phyloP scores from a whole-genome alignment of 164 flowering plant species.

The Kingdonia uniflora region DNA sequence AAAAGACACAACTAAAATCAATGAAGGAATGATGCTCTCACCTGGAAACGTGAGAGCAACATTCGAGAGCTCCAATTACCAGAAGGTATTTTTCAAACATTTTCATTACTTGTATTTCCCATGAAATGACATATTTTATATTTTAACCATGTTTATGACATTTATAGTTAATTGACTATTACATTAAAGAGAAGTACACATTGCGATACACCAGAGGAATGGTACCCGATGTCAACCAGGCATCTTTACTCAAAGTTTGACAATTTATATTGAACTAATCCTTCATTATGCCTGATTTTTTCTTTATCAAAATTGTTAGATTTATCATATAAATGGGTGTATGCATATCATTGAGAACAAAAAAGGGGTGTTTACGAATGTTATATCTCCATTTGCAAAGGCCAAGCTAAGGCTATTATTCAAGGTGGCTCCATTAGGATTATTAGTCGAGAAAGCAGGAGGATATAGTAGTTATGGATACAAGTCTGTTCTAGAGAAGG shows the following conservation, averaged over 20 bases:
- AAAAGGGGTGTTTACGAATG: conserved; percentile 96
- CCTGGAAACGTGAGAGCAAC: conserved; percentile 98
- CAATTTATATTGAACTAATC: too few species aligned
- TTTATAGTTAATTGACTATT: conserved; percentile 77
- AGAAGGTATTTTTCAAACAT: conserved; percentile 57
- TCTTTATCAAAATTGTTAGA: too few species aligned
- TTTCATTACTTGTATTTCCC: background rate
- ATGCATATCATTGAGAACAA: conserved; percentile 90
- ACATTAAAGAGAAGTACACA: too few species aligned
- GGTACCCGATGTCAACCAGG: conserved; percentile 99
- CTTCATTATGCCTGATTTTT: too few species aligned
- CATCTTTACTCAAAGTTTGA: too few species aligned
- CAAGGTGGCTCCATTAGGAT: conserved; percentile 92
- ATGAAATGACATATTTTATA: too few species aligned
- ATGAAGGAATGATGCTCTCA: conserved; percentile 90
- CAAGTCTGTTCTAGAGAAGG: conserved; percentile 74
- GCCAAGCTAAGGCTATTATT: conserved; percentile 91
- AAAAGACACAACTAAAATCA: too few species aligned
- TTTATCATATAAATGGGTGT: too few species aligned
- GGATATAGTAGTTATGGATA: conserved; percentile 89
- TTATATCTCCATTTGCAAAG: conserved; percentile 73
- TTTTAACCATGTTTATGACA: too few species aligned
- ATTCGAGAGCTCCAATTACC: too few species aligned
- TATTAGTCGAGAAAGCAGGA: conserved; percentile 84
- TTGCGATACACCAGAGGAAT: conserved; percentile 99